These are phyloP conservation scores for Leucosporidium yakuticum DNA, from an alignment of 768 basidiomycete genomes.

Conservation along the genomic window DNA sequence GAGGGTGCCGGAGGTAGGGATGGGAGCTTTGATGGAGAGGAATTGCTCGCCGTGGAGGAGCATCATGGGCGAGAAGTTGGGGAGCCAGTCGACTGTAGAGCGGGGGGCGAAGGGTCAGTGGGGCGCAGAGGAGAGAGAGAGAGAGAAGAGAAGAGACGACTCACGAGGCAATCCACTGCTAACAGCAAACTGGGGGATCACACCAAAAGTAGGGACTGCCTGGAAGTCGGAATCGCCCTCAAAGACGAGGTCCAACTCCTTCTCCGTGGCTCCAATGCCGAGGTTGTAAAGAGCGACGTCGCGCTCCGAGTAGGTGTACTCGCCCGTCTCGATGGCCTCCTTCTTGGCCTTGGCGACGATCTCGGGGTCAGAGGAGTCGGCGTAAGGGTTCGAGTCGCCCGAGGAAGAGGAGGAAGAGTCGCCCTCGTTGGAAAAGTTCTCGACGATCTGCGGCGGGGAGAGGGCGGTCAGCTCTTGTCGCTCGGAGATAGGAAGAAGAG, in stretches of 20 bases:
- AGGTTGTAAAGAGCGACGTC: slow-evolving; percentile 94
- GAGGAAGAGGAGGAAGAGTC: slow-evolving; percentile 13
- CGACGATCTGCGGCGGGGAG: slow-evolving; percentile 47
- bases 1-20: slow-evolving; percentile 76
- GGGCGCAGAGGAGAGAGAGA: too few species aligned
- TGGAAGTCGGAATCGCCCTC: slow-evolving; percentile 82
- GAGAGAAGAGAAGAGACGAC: not conserved
- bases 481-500: not conserved
- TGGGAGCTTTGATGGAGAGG: slow-evolving; percentile 69
- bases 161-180: slow-evolving; percentile 54
- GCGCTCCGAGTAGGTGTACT: slow-evolving; percentile 74
- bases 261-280: slow-evolving; percentile 85
- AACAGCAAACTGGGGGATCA: slow-evolving; percentile 81
- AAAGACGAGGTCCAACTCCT: slow-evolving; percentile 84
- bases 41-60: slow-evolving; percentile 98
- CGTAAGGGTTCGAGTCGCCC: slow-evolving; percentile 31
- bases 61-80: slow-evolving; percentile 92
- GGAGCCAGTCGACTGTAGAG: slow-evolving; percentile 69
- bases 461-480: not conserved
- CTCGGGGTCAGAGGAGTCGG: slow-evolving; percentile 72
- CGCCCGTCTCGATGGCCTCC: slow-evolving; percentile 50
- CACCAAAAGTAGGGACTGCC: slow-evolving; percentile 88
- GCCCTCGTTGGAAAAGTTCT: slow-evolving; percentile 54
- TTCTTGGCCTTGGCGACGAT: slow-evolving; percentile 78
- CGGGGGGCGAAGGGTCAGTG: not conserved